These are phyloP conservation scores for Neofusicoccum kwambonambiense DNA, from an alignment of 2,329 filamentous ascomycete species.

Conservation along the genomic window DNA sequence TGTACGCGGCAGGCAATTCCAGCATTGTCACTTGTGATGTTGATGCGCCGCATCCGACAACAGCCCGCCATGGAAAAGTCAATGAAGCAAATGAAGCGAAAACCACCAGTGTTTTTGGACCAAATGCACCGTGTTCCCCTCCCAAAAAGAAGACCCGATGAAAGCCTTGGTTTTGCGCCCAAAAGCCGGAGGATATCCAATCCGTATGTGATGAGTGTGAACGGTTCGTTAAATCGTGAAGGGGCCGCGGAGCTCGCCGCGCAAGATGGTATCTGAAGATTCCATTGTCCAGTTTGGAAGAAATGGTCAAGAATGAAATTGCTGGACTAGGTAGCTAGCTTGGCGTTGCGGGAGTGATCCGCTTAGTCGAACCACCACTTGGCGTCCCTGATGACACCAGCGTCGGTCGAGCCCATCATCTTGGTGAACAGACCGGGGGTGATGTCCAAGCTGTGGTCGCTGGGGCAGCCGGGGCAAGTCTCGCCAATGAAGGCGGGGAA, in stretches of 20 bases:
- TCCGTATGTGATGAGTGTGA: neutral
- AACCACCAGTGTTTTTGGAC: neutral
- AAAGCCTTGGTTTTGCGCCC: neutral
- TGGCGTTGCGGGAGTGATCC: neutral
- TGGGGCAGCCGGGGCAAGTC: conserved; percentile 34
- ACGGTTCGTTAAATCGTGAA: conserved; percentile 9
- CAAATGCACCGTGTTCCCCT: conserved; percentile 6
- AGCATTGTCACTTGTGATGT: neutral
- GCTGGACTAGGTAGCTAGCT: neutral
- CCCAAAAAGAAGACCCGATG: neutral
- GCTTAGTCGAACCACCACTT: conserved; percentile 15
- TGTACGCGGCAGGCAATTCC: neutral
- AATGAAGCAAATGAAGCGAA: neutral
- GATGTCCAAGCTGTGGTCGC: conserved; percentile 30
- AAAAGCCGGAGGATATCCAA: neutral
- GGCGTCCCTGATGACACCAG: conserved; percentile 10
- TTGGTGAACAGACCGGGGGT: conserved; percentile 31
- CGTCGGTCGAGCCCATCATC: conserved; percentile 23
- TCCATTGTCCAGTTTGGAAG: neutral
- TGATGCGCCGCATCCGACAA: conserved; percentile 5
- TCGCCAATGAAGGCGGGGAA: conserved; percentile 33
- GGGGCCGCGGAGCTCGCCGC: conserved; percentile 1
- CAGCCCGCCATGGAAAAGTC: conserved; percentile 1
- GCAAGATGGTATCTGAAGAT: neutral
- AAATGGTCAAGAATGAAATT: neutral